Evolutionary conservation across 805 yeast genomes (phyloP).

Genomic region (Torulaspora indica): DNA sequence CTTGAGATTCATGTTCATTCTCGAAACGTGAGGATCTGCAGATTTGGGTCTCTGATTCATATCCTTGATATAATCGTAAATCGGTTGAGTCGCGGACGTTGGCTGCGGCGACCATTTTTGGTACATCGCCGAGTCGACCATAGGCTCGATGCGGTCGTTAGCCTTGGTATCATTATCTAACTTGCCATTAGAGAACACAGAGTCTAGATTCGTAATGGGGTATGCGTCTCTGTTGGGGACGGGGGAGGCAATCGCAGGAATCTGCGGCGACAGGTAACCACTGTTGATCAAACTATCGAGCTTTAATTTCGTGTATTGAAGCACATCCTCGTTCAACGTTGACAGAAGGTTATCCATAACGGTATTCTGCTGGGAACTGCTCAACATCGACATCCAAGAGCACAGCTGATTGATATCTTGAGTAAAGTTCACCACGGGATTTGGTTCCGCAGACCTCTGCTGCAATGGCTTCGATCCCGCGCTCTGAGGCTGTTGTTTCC

Average conservation of each 20-base stretch:
- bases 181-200: conserved; percentile 16
- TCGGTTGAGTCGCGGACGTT: conserved; percentile 37
- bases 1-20: conserved; percentile 5
- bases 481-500: conserved; percentile 1
- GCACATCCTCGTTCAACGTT: conserved; percentile 47
- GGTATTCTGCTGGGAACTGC: conserved; percentile 47
- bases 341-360: conserved; percentile 52
- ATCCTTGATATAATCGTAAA: conserved; percentile 33
- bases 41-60: conserved; percentile 40
- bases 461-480: conserved; percentile 3
- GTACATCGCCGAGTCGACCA: conserved; percentile 15
- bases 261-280: conserved; percentile 24
- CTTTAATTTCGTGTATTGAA: conserved; percentile 46
- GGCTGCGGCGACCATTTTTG: conserved; percentile 39
- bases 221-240: conserved; percentile 21
- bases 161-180: conserved; percentile 7
- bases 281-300: conserved; percentile 37
- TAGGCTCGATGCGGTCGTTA: conserved; percentile 9
- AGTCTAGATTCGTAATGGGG: conserved; percentile 17
- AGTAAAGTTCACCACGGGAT: conserved; percentile 38
- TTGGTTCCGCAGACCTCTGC: conserved; percentile 11
- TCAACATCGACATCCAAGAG: conserved; percentile 48
- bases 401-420: conserved; percentile 49
- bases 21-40: conserved; percentile 38
- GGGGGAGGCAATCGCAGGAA: conserved; percentile 30